Conservation (phyloP, 768 basidiomycete species). For the Amanita subjunquillea region DNA sequence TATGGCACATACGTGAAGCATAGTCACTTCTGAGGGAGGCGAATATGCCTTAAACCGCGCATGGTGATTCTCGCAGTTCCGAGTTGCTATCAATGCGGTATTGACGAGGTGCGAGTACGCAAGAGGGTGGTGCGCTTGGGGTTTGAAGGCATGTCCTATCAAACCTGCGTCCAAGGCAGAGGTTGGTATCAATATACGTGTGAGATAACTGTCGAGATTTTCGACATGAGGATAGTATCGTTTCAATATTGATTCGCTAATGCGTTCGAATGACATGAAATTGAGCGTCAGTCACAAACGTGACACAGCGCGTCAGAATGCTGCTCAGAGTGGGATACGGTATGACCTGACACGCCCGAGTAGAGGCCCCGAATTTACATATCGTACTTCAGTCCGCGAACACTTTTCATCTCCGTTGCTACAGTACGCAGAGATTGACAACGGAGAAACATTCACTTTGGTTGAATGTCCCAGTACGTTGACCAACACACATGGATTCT, state of each 20-base stretch:
- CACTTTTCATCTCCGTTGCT: conserved; percentile 92
- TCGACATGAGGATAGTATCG: conserved; percentile 34
- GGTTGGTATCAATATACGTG: conserved; percentile 19
- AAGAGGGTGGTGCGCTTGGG: conserved; percentile 14
- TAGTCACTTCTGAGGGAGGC: conserved; percentile 30
- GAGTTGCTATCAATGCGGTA: conserved; percentile 35
- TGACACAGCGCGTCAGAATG: conserved; percentile 8
- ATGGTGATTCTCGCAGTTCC: conserved; percentile 6
- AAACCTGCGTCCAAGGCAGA: neutral
- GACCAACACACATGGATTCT: neutral
- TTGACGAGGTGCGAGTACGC: conserved; percentile 28
- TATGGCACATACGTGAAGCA: conserved; percentile 25
- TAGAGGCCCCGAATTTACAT: neutral
- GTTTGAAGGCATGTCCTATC: conserved; percentile 1
- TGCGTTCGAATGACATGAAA: conserved; percentile 6
- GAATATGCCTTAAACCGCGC: conserved; percentile 1
- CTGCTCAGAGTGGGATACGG: conserved; percentile 34
- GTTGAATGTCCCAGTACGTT: conserved; percentile 80
- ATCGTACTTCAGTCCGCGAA: conserved; percentile 47
- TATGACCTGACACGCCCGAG: conserved; percentile 11
- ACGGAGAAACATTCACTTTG: conserved; percentile 64
- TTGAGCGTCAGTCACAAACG: neutral
- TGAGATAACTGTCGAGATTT: conserved; percentile 27
- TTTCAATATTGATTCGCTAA: conserved; percentile 24
- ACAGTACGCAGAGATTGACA: conserved; percentile 67